These are phyloP conservation scores for Rhodotorula sp. DNA, from an alignment of 1,284 basidiomycete species.

Conservation along the genomic window DNA sequence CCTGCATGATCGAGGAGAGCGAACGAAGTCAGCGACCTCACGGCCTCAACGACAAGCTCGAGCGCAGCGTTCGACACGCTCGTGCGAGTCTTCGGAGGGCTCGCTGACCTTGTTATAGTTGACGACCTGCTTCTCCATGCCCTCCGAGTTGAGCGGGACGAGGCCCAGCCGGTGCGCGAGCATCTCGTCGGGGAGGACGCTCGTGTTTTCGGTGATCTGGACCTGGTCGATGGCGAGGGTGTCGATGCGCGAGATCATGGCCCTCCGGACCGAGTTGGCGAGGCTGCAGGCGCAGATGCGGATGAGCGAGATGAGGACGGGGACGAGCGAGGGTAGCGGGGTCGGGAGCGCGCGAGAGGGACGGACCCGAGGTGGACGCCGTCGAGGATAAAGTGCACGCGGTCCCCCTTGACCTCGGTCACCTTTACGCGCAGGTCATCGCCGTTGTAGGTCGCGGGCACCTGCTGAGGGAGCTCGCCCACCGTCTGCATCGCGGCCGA, in stretches of 20 bases:
- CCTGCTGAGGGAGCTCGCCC: conserved; percentile 36
- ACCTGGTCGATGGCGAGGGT: conserved; percentile 99
- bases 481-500: neutral
- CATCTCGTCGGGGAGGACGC: conserved; percentile 95
- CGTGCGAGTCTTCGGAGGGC: neutral
- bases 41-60: neutral
- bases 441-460: conserved; percentile 41
- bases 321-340: neutral
- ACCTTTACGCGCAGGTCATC: conserved; percentile 42
- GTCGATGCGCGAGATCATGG: conserved; percentile 92
- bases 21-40: conserved; percentile 20
- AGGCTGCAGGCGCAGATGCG: conserved; percentile 57
- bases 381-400: conserved; percentile 83
- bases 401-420: conserved; percentile 61
- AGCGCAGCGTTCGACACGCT: too few species aligned
- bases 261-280: conserved; percentile 82
- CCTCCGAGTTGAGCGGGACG: conserved; percentile 77
- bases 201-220: conserved; percentile 86
- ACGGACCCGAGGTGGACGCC: conserved; percentile 86
- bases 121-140: conserved; percentile 62
- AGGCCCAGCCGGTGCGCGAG: conserved; percentile 94
- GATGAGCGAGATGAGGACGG: neutral
- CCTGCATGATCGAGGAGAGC: conserved; percentile 56
- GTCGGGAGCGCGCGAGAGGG: neutral
- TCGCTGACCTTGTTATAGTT: conserved; percentile 70